Evolutionary conservation across 768 basidiomycete genomes (phyloP).

Genomic region (Boletus tylopilopsis): DNA sequence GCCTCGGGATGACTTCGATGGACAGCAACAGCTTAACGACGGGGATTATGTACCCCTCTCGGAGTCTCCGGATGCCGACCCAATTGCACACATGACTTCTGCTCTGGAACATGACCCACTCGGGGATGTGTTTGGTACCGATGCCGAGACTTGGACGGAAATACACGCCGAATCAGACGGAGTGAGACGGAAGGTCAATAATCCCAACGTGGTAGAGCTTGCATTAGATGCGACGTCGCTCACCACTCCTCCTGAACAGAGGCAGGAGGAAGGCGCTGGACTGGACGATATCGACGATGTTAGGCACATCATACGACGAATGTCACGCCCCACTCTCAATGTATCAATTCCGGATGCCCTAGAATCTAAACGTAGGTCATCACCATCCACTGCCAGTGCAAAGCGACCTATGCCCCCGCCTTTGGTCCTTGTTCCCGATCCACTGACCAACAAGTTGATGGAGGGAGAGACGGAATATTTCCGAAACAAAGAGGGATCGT

Average conservation of each 20-base stretch:
- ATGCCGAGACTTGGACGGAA: conserved; percentile 59
- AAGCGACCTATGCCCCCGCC: conserved; percentile 56
- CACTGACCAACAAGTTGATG: conserved; percentile 27
- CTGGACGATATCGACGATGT: conserved; percentile 32
- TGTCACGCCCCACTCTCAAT: conserved; percentile 34
- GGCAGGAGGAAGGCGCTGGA: conserved; percentile 29
- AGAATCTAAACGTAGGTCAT: conserved; percentile 33
- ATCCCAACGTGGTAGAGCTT: conserved; percentile 49
- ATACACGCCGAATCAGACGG: conserved; percentile 38
- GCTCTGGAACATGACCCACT: conserved; percentile 45
- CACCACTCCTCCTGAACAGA: conserved; percentile 23
- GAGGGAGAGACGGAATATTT: conserved; percentile 21
- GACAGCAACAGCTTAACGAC: conserved; percentile 27
- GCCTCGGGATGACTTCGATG: conserved; percentile 18
- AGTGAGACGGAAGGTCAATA: conserved; percentile 21
- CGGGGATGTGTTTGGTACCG: conserved; percentile 61
- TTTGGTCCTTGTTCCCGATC: conserved; percentile 45
- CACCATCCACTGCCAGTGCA: conserved; percentile 29
- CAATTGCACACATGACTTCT: conserved; percentile 38
- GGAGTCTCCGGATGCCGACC: conserved; percentile 26
- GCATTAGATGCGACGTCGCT: conserved; percentile 46
- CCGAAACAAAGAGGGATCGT: conserved; percentile 16
- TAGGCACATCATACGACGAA: conserved; percentile 36
- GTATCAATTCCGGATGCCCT: conserved; percentile 42
- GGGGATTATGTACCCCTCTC: conserved; percentile 29